Conservation (phyloP, 441 rosid species). For the Pelargonium citronellum region DNA sequence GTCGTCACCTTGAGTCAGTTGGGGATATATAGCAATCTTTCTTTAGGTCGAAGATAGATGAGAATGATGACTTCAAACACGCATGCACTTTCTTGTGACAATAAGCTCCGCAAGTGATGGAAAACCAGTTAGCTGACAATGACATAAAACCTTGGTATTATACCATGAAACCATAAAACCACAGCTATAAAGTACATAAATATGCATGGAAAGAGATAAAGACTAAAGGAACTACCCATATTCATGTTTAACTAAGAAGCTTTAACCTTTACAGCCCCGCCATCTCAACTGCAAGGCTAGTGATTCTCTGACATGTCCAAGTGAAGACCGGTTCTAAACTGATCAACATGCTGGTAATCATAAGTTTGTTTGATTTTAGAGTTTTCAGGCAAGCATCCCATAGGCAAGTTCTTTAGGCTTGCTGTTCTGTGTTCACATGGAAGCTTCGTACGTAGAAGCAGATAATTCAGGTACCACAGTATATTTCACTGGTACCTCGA, state of each 20-base stretch:
- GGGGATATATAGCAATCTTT: neutral
- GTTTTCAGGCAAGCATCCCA: slow-evolving; percentile 32
- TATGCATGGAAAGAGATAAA: slow-evolving; percentile 26
- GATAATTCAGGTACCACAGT: slow-evolving; percentile 58
- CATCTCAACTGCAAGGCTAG: slow-evolving; percentile 37
- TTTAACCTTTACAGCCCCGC: slow-evolving; percentile 33
- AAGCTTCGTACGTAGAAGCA: slow-evolving; percentile 39
- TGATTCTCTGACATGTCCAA: slow-evolving; percentile 41
- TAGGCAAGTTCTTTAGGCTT: slow-evolving; percentile 23
- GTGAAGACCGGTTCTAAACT: slow-evolving; percentile 26
- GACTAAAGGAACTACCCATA: slow-evolving; percentile 47
- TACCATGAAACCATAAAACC: slow-evolving; percentile 30
- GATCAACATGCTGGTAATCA: slow-evolving; percentile 24
- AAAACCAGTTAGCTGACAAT: slow-evolving; percentile 33
- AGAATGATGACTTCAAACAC: neutral
- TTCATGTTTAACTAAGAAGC: slow-evolving; percentile 33
- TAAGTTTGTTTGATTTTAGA: slow-evolving; percentile 28
- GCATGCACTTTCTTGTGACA: slow-evolving; percentile 10
- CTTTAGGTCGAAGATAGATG: neutral
- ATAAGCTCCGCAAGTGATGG: slow-evolving; percentile 6
- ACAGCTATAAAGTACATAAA: slow-evolving; percentile 11
- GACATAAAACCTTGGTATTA: slow-evolving; percentile 32
- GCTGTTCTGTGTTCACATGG: slow-evolving; percentile 35
- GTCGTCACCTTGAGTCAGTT: slow-evolving; percentile 16
- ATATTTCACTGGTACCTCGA: slow-evolving; percentile 44